A percentile compares a stretch with the other conserved stretches of the same genome.
Evolutionary conservation across 83 land plant genomes (phyloP).

Genomic region (Picea mariana): DNA sequence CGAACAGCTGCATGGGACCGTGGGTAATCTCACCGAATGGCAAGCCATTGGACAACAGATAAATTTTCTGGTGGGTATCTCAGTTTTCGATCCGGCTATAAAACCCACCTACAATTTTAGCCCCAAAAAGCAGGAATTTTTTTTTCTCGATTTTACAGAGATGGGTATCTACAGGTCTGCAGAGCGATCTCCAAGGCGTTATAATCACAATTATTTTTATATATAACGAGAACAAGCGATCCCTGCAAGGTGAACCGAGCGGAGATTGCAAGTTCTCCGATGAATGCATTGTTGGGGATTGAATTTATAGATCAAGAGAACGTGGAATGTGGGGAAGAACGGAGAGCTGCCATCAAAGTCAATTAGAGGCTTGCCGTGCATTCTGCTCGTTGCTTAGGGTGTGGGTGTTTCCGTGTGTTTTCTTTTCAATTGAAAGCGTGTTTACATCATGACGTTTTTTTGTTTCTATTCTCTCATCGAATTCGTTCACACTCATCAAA

Average conservation of each 20-base stretch:
- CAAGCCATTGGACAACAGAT: not conserved
- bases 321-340: too few species aligned
- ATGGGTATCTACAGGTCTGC: not conserved
- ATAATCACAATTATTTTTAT: not conserved
- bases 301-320: not conserved
- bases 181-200: not conserved
- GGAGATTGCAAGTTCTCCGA: constrained; percentile 16
- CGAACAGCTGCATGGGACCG: constrained; percentile 10
- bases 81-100: not conserved
- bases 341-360: too few species aligned
- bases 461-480: too few species aligned
- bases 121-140: too few species aligned
- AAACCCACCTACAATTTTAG: not conserved
- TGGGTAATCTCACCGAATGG: not conserved
- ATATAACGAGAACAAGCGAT: not conserved
- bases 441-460: too few species aligned
- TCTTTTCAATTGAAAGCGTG: too few species aligned
- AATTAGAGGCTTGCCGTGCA: too few species aligned
- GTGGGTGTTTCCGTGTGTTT: too few species aligned
- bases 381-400: too few species aligned
- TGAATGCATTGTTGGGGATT: not conserved
- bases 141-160: not conserved
- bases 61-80: not conserved
- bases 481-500: too few species aligned
- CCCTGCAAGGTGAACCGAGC: not conserved